Percentiles rank a stretch among this genome's conserved stretches.
phyloP scores from a whole-genome alignment of 805 yeast genomes.

The Yarrowia alimentaria region DNA sequence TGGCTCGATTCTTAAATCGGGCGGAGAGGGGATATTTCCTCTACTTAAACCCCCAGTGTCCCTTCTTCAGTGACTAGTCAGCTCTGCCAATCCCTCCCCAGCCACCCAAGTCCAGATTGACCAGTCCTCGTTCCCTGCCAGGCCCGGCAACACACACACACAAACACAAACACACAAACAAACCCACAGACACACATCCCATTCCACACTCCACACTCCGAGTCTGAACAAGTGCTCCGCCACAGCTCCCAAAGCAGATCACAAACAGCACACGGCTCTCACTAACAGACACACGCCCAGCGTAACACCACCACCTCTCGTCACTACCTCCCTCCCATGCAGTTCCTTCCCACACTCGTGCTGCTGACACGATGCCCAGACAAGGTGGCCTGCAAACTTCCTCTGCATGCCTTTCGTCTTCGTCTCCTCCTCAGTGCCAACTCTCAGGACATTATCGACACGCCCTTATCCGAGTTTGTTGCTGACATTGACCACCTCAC shows the following conservation, averaged over 20 bases:
- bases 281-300: background rate
- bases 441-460: slow-evolving; percentile 2
- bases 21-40: too few relatives aligned
- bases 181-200: background rate
- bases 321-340: background rate
- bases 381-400: slow-evolving; percentile 16
- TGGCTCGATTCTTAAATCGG: too few relatives aligned
- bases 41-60: too few relatives aligned
- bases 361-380: slow-evolving; percentile 26
- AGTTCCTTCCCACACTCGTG: slow-evolving; percentile 9
- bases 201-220: too few relatives aligned
- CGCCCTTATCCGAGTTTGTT: background rate
- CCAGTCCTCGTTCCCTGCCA: too few relatives aligned
- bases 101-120: too few relatives aligned
- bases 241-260: too few relatives aligned
- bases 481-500: background rate
- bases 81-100: too few relatives aligned
- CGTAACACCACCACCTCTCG: background rate
- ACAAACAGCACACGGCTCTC: background rate
- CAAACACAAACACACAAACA: background rate
- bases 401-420: slow-evolving; percentile 1
- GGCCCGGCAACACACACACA: background rate
- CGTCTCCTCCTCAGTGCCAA: slow-evolving; percentile 1
- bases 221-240: too few relatives aligned
- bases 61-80: too few relatives aligned